Percentiles rank a stretch among this genome's conserved stretches.
Evolutionary conservation across 768 basidiomycete genomes (phyloP).

Genomic region (Dacryopinax primogenitus): DNA sequence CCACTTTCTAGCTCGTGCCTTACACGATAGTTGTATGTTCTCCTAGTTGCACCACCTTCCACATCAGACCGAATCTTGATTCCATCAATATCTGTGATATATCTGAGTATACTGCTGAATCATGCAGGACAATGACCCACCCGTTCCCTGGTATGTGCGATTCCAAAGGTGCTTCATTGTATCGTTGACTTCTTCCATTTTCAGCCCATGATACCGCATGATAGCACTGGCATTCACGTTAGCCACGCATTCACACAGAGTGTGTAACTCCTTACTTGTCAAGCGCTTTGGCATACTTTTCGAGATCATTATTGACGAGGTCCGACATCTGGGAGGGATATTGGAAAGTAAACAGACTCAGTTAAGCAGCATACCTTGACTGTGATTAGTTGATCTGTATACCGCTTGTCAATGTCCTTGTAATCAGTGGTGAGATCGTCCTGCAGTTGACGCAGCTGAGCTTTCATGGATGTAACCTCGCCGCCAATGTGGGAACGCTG

Average conservation of each 20-base stretch:
- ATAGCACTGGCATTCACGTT: constrained; percentile 53
- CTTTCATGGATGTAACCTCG: constrained; percentile 60
- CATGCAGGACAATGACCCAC: constrained; percentile 44
- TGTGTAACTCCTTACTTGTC: constrained; percentile 77
- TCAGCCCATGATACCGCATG: constrained; percentile 93
- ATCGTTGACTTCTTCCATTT: constrained; percentile 99
- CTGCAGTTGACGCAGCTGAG: constrained; percentile 52
- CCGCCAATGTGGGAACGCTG: constrained; percentile 75
- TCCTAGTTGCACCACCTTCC: constrained; percentile 74
- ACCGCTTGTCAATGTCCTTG: constrained; percentile 72
- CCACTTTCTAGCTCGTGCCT: constrained; percentile 23
- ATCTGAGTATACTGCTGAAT: too few species aligned
- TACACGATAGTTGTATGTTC: constrained; percentile 95
- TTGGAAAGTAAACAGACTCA: not conserved
- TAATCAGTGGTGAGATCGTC: constrained; percentile 62
- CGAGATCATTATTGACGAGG: constrained; percentile 92
- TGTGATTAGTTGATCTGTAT: constrained; percentile 81
- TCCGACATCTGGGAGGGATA: constrained; percentile 63
- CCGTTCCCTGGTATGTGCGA: constrained; percentile 97
- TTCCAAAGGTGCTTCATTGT: constrained; percentile 96
- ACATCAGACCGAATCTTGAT: constrained; percentile 90
- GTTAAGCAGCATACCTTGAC: constrained; percentile 56
- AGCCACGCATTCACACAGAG: constrained; percentile 15
- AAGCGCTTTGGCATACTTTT: constrained; percentile 94
- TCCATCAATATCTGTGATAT: constrained; percentile 75